Percentiles rank a stretch among this genome's conserved stretches.
These are phyloP conservation scores for thale cress (Arabidopsis thaliana) DNA, from an alignment of 345 rosid species.

Conservation along the genomic window TAIR10.1 NC_003071.7:618501-619000, in stretches of 20 bases:
- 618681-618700: neutral
- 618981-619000: conserved; percentile 52
- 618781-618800: neutral
- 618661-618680: neutral
- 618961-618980: conserved; percentile 46
- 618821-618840: conserved; percentile 45
- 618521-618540: neutral
- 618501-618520: conserved; percentile 24
- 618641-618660: neutral
- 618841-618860: conserved; percentile 54
- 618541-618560: neutral
- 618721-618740: too few relatives aligned
- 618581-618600: conserved; percentile 33
- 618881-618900: conserved; percentile 24
- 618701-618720: neutral
- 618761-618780: neutral
- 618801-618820: conserved; percentile 33
- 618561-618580: conserved; percentile 12
- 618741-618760: too few relatives aligned
- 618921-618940: conserved; percentile 55
- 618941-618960: conserved; percentile 47
- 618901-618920: conserved; percentile 55
- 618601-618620: conserved; percentile 27
- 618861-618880: conserved; percentile 46
- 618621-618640: conserved; percentile 16